Conservation (phyloP, 768 basidiomycete species). For the Jaapia argillacea region DNA sequence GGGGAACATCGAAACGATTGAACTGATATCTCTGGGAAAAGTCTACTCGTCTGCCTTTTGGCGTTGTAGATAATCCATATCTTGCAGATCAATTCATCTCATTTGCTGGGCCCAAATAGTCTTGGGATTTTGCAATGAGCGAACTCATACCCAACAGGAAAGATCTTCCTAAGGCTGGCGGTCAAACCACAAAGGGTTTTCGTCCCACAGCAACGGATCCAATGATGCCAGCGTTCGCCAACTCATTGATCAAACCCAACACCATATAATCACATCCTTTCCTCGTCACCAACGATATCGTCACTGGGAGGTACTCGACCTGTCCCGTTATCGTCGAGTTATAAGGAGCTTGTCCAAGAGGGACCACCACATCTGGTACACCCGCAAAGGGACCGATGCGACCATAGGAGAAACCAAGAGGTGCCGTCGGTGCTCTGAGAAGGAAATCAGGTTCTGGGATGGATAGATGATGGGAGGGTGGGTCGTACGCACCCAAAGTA, state of each 20-base stretch:
- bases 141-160: too few relatives aligned
- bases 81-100: too few relatives aligned
- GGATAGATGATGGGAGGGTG: not conserved
- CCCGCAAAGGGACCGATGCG: slow-evolving; percentile 16
- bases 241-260: not conserved
- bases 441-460: not conserved
- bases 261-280: slow-evolving; percentile 12
- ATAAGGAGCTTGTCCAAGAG: slow-evolving; percentile 19
- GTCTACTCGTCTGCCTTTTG: too few relatives aligned
- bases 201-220: not conserved
- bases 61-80: too few relatives aligned
- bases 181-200: not conserved
- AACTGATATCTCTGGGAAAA: too few relatives aligned
- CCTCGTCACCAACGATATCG: slow-evolving; percentile 18
- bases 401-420: slow-evolving; percentile 14
- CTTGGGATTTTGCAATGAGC: too few relatives aligned
- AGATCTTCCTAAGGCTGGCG: too few relatives aligned
- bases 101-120: too few relatives aligned
- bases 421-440: slow-evolving; percentile 12
- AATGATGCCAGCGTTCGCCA: not conserved
- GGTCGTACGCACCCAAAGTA: slow-evolving; percentile 13
- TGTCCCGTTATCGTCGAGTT: slow-evolving; percentile 18
- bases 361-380: slow-evolving; percentile 21
- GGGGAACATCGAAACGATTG: too few relatives aligned
- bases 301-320: slow-evolving; percentile 18